These are phyloP conservation scores for Kwoniella sp. DNA, from an alignment of 768 basidiomycete species.

Conservation along the genomic window DNA sequence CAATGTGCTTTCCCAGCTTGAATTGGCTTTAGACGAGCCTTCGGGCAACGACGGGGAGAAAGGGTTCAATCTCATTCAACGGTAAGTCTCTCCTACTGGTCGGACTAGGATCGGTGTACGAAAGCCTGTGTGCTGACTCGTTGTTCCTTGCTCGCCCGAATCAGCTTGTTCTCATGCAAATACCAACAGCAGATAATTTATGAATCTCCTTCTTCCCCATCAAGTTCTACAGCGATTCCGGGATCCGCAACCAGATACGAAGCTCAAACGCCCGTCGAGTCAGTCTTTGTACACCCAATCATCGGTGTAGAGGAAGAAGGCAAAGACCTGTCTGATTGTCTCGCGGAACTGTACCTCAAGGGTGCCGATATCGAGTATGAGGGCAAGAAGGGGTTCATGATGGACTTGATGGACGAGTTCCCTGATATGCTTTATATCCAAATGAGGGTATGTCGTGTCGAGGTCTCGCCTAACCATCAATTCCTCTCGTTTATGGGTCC, in stretches of 20 bases:
- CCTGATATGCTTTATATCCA: conserved; percentile 94
- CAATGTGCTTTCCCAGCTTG: conserved; percentile 98
- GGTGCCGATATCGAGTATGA: conserved; percentile 82
- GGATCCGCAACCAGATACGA: conserved; percentile 10
- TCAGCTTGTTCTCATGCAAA: conserved; percentile 84
- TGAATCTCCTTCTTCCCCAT: conserved; percentile 20
- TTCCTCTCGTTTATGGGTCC: no score
- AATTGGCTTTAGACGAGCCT: conserved; percentile 78
- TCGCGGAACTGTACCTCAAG: conserved; percentile 78
- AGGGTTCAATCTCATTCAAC: conserved; percentile 77
- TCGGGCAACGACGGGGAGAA: conserved; percentile 57
- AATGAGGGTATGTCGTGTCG: conserved; percentile 78
- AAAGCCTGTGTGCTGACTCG: no score
- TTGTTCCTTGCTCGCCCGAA: no score
- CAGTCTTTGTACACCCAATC: conserved; percentile 88
- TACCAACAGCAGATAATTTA: conserved; percentile 64
- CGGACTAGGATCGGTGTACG: no score
- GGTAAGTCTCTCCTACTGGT: conserved; percentile 62
- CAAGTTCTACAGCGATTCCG: background rate
- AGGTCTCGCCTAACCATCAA: no score
- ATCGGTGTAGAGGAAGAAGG: conserved; percentile 83
- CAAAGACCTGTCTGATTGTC: conserved; percentile 89
- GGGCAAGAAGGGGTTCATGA: conserved; percentile 73
- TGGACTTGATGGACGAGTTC: conserved; percentile 78
- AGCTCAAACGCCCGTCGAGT: conserved; percentile 68